Base-by-base conservation (phyloP, 805 yeast genomes). In the Ogataea siamensis region DNA sequence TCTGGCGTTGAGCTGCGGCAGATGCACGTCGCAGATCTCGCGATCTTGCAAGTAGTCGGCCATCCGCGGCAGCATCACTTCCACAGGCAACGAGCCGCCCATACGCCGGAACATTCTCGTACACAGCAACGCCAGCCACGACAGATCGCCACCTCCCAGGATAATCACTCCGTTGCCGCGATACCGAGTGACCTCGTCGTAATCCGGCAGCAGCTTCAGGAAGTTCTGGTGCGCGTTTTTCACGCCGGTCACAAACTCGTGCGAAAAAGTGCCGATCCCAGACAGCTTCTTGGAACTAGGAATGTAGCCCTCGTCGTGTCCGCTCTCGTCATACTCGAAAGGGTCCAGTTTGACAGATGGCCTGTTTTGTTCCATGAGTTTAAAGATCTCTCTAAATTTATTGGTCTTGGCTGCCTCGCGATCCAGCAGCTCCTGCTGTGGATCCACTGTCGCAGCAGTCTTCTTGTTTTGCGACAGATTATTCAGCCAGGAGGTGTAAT, bases 101-200 rank as follows among this genome's bases (percentile, higher is more conserved):
- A 70, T 57, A 40, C 65, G 71, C 42, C 78, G 61, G 17, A 71
- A 58, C 50, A 68, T 62, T 53, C 73, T 67, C 21, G 82, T 66
- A 7, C 82, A 71, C 5, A 78, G 52, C 13, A 79, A 60, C 2
- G 85, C 70, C 30, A 80, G 60, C 74, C 85, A 73, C 37, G 83
- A 78, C 32, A 66, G 66, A 16, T 67, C 58, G 9, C 87, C 83
- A 7, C 87, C 87, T 32, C 87, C 89, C 14, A 80, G 76, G 38
- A 76, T 78, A 1, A 82, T 80, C 17, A 81, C 78, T 14, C 88
- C 89, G 44, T 71, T 64, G 2, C 80, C 77, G 26, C 28, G 37
- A 28, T 47, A 50, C 15, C 44, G 46, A 28, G 45, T 16, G 76
- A 46, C 12, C 4, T 42, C 39, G 74, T 56, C 31, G 56, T 61